These are phyloP conservation scores for Rhazya stricta DNA, from an alignment of 257 asterid genomes.

Conservation along the genomic window DNA sequence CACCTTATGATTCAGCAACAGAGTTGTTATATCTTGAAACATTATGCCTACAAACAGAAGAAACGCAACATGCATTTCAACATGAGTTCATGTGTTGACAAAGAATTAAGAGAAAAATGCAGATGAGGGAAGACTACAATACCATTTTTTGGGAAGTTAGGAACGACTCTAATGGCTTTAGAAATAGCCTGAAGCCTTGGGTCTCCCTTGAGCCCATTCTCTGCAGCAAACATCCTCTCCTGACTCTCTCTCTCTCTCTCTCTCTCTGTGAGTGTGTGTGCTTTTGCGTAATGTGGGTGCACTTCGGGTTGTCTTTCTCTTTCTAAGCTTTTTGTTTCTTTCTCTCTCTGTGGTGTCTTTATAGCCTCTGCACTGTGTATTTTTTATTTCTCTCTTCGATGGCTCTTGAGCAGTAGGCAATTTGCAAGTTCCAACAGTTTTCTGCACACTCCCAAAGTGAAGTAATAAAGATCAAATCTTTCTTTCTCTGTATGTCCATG, in stretches of 20 bases:
- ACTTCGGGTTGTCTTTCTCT: background rate
- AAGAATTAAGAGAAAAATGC: background rate
- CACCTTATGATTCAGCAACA: slow-evolving; percentile 70
- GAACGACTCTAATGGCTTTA: slow-evolving; percentile 71
- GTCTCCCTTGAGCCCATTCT: slow-evolving; percentile 78
- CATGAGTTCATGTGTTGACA: background rate
- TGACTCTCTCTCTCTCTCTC: background rate
- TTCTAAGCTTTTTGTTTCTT: background rate
- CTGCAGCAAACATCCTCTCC: slow-evolving; percentile 70
- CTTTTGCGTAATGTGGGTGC: background rate
- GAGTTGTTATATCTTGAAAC: slow-evolving; percentile 83
- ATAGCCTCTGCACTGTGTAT: slow-evolving; percentile 22
- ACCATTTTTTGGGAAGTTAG: slow-evolving; percentile 89
- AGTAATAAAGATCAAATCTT: slow-evolving; percentile 28
- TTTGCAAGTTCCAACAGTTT: slow-evolving; percentile 32
- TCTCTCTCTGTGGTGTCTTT: slow-evolving; percentile 17
- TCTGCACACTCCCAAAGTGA: slow-evolving; percentile 19
- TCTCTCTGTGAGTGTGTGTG: background rate
- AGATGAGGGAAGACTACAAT: slow-evolving; percentile 8
- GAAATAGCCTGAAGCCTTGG: slow-evolving; percentile 64
- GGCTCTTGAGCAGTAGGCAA: slow-evolving; percentile 11
- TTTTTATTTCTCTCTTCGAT: slow-evolving; percentile 32
- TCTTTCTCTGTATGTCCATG: slow-evolving; percentile 2
- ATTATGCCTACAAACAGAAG: slow-evolving; percentile 51
- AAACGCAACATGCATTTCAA: background rate